phyloP scores from a whole-genome alignment of 768 basidiomycete species.

The Lepiota brunneoincarnata region DNA sequence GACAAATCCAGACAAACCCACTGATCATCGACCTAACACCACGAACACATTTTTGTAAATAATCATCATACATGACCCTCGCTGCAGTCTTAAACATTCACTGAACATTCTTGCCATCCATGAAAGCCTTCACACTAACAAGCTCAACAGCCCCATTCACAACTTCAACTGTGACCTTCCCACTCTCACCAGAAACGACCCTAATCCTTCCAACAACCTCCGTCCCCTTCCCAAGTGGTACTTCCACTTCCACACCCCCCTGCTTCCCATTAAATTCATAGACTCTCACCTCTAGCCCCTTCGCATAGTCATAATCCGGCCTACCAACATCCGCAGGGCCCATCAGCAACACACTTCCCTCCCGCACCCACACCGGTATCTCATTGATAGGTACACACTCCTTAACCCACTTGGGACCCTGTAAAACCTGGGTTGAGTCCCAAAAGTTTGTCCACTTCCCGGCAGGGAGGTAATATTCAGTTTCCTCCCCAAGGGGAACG shows the following conservation, averaged over 20 bases:
- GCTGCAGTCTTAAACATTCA: too few species aligned
- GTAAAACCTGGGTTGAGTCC: conserved; percentile 47
- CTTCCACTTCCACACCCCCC: conserved; percentile 27
- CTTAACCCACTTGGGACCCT: conserved; percentile 62
- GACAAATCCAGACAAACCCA: too few species aligned
- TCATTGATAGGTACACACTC: conserved; percentile 61
- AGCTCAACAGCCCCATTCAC: conserved; percentile 12
- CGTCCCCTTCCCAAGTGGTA: conserved; percentile 41
- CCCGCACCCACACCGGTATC: conserved; percentile 66
- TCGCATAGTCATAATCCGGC: conserved; percentile 61
- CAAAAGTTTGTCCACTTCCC: conserved; percentile 63
- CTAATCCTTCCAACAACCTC: conserved; percentile 40
- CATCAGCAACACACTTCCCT: conserved; percentile 54
- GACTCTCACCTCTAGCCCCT: conserved; percentile 46
- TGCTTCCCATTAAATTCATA: conserved; percentile 52
- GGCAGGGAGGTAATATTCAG: conserved; percentile 58
- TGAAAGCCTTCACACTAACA: conserved; percentile 3
- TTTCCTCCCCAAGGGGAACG: conserved; percentile 48
- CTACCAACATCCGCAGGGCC: conserved; percentile 48
- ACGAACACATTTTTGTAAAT: too few species aligned
- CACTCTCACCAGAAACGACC: conserved; percentile 19
- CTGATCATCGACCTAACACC: too few species aligned
- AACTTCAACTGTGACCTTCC: conserved; percentile 9
- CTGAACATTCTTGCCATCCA: background rate
- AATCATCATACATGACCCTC: too few species aligned